phyloP scores from a whole-genome alignment of 2,329 filamentous ascomycete species.

The Hirsutella minnesotensis region DNA sequence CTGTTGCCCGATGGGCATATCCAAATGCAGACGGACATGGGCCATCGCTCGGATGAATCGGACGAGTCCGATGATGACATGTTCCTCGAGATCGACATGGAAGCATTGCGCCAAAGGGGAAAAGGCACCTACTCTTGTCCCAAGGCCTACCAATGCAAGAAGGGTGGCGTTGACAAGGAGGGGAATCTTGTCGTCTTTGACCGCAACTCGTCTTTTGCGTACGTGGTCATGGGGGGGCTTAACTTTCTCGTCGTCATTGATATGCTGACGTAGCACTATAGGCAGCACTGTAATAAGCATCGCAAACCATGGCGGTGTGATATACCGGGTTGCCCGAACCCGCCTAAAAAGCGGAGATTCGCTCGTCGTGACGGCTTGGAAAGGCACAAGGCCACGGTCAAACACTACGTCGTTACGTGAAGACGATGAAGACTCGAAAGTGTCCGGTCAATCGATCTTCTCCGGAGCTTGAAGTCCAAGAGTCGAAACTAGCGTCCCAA shows the following conservation, averaged over 20 bases:
- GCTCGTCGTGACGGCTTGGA: constrained; percentile 29
- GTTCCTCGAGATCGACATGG: constrained; percentile 25
- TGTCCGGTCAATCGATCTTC: not conserved
- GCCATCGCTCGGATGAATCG: constrained; percentile 13
- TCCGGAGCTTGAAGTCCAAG: not conserved
- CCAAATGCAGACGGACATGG: constrained; percentile 4
- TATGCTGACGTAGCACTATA: constrained; percentile 8
- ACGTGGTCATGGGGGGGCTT: not conserved
- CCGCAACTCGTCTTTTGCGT: not conserved
- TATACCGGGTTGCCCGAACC: constrained; percentile 26
- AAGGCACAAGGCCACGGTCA: constrained; percentile 27
- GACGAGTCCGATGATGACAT: constrained; percentile 23
- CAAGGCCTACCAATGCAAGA: constrained; percentile 22
- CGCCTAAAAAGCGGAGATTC: constrained; percentile 27
- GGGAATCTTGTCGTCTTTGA: constrained; percentile 24
- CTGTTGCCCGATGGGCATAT: constrained; percentile 9
- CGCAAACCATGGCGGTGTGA: constrained; percentile 28
- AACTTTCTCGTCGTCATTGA: not conserved
- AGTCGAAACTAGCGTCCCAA: not conserved
- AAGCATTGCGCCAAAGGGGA: constrained; percentile 25
- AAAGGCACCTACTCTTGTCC: constrained; percentile 27
- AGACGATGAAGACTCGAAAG: not conserved
- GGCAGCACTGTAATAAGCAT: constrained; percentile 31
- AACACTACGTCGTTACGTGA: constrained; percentile 21
- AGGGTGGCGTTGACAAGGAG: constrained; percentile 27